Percentiles rank a stretch among this genome's conserved stretches.
Conservation (phyloP, 2,329 filamentous ascomycete species). For the Colletotrichum sp. region DNA sequence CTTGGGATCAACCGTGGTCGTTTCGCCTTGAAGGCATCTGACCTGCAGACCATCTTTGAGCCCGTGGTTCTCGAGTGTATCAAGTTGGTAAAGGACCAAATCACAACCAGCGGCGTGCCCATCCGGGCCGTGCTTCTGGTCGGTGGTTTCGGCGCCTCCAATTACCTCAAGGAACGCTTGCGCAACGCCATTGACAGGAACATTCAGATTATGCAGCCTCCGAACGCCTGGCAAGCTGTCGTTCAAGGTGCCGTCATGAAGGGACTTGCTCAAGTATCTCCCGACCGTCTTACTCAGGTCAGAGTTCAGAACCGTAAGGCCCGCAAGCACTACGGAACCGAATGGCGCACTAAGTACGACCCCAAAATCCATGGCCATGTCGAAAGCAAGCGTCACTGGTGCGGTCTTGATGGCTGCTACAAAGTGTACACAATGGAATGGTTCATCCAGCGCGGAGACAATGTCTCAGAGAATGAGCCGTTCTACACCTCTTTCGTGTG, state of each 20-base stretch:
- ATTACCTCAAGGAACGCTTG: conserved; percentile 47
- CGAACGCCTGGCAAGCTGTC: conserved; percentile 54
- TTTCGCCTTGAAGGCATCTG: conserved; percentile 40
- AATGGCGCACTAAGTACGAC: conserved; percentile 81
- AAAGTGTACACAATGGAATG: conserved; percentile 46
- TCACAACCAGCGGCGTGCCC: conserved; percentile 43
- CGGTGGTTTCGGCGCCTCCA: conserved; percentile 52
- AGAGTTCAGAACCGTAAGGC: conserved; percentile 61
- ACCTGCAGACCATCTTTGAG: conserved; percentile 47
- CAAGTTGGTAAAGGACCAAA: conserved; percentile 47
- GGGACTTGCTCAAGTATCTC: conserved; percentile 42
- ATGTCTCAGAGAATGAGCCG: conserved; percentile 43
- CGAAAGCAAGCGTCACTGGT: conserved; percentile 37
- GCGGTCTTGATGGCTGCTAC: conserved; percentile 38
- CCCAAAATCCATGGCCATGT: conserved; percentile 67
- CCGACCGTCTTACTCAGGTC: conserved; percentile 38
- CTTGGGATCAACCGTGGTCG: conserved; percentile 41
- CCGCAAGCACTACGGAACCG: conserved; percentile 80
- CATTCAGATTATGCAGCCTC: conserved; percentile 51
- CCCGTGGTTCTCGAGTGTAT: conserved; percentile 48
- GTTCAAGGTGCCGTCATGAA: conserved; percentile 57
- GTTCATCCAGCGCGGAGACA: conserved; percentile 45
- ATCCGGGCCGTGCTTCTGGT: conserved; percentile 53
- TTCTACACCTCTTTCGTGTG: conserved; percentile 36
- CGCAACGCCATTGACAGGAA: conserved; percentile 35